Evolutionary conservation across 192 early-diverging fungal genomes (phyloP), one percentile per base, ranked within the genome.

Genomic region (Bifiguratus adelaidae): DNA sequence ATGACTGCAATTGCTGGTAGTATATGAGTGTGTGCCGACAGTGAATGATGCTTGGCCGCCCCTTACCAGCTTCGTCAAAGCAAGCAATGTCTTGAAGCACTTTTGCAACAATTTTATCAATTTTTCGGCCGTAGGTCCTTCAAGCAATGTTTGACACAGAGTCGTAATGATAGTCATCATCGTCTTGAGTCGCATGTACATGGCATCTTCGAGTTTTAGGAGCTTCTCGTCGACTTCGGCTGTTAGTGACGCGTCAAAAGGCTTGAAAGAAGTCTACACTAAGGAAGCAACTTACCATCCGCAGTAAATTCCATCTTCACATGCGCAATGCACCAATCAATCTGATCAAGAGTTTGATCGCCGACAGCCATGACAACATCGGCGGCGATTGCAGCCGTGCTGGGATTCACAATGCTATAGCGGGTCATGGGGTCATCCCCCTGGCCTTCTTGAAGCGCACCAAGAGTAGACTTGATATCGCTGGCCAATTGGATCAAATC

Each of bases 281-380:
- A 41, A 4, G 16, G 4, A 18, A 7, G 2, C 40, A 41, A 20
- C 32, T 7, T 41, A 11, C 49, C 34, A 41, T 40, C 28, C 5
- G 26, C n/a, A 53, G 45, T 44, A 48, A 56, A 33, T 47, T 66
- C 54, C 51, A 65, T 47, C 52, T 56, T 43, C 8, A 75, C 55
- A 41, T 59, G 56, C 15, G 30, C 30, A 2, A 74, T 43, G 11
- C 64, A 62, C 76, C 76, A 74, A 15, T 70, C 65, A 21, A 78
- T 52, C 24, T 67, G 62, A 22, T 72, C 72, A 30, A 57, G 52
- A 6, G 61, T 56, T 21, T 53, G 49, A 8, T 74, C 70, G 7
- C 68, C 45, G 18, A 73, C 67, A 7, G 47, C 41, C n/a, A 78
- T 36, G 5, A 74, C 38, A 9, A 63, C 52, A 13, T 52, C 48